Conservation (phyloP, 2,329 filamentous ascomycete genomes). For the Orbilia javanica region DNA sequence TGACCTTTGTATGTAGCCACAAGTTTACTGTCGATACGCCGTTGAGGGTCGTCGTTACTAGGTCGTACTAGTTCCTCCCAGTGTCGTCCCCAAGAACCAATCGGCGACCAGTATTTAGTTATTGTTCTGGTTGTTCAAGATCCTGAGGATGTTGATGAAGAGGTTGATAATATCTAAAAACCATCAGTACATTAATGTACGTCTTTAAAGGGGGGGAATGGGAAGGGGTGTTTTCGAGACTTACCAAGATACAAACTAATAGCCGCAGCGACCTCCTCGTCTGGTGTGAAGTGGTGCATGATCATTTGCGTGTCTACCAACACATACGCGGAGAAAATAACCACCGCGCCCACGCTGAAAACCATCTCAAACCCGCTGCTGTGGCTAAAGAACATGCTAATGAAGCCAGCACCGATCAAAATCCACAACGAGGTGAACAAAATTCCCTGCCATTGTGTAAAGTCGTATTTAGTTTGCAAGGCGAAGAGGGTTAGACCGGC, state of each 20-base stretch:
- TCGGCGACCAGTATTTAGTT: slow-evolving; percentile 72
- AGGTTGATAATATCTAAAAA: slow-evolving; percentile 86
- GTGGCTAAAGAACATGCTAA: slow-evolving; percentile 85
- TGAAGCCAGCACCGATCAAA: slow-evolving; percentile 90
- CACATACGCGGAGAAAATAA: slow-evolving; percentile 95
- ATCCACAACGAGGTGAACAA: slow-evolving; percentile 92
- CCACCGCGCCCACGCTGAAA: slow-evolving; percentile 82
- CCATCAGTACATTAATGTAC: neutral
- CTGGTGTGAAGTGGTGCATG: slow-evolving; percentile 94
- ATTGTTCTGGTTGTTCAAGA: slow-evolving; percentile 94
- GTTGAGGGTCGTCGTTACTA: neutral
- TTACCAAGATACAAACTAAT: slow-evolving; percentile 85
- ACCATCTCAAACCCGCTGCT: slow-evolving; percentile 84
- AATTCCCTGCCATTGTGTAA: slow-evolving; percentile 96
- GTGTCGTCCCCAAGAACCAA: neutral
- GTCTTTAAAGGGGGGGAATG: neutral
- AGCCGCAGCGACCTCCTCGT: slow-evolving; percentile 95
- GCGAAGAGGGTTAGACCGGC: slow-evolving; percentile 86
- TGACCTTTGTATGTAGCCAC: neutral
- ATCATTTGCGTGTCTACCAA: slow-evolving; percentile 96
- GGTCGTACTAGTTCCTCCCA: neutral
- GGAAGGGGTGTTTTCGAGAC: slow-evolving; percentile 2
- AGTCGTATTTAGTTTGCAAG: slow-evolving; percentile 98
- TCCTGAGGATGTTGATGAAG: slow-evolving; percentile 93
- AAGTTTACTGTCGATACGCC: neutral